phyloP scores from a whole-genome alignment of 176 grass and related monocot species.

The Leersia perrieri region DNA sequence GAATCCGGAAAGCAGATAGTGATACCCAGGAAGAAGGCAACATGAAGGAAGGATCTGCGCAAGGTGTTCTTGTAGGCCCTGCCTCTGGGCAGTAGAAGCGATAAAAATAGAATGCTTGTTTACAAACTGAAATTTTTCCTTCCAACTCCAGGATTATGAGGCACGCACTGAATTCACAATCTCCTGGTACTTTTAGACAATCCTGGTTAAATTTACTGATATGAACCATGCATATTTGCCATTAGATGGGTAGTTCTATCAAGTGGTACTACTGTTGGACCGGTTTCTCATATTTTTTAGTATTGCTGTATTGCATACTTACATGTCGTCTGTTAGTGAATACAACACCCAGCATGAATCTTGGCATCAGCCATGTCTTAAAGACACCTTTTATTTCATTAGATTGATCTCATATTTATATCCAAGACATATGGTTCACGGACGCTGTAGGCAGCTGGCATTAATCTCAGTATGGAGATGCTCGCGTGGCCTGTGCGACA shows the following conservation, averaged over 20 bases:
- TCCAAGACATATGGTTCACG: no score
- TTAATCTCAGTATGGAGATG: no score
- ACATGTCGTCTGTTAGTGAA: no score
- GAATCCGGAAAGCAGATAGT: conserved; percentile 57
- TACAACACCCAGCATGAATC: no score
- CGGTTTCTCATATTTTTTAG: neutral
- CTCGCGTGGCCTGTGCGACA: no score
- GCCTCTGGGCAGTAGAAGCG: conserved; percentile 24
- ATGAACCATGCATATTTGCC: neutral
- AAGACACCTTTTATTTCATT: no score
- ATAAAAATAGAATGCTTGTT: neutral
- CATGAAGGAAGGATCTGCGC: conserved; percentile 60
- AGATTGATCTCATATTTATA: no score
- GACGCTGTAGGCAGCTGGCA: no score
- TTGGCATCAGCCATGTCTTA: no score
- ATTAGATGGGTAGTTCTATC: neutral
- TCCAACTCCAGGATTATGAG: neutral
- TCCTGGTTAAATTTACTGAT: neutral
- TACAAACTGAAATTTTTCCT: neutral
- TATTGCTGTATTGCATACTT: no score
- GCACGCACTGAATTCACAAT: neutral
- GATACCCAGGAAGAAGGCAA: conserved; percentile 31
- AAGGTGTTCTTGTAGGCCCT: conserved; percentile 90
- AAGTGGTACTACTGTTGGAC: neutral
- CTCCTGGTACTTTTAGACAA: neutral